Conservation (phyloP, 345 rosid species). For the Erodium maritimum region DNA sequence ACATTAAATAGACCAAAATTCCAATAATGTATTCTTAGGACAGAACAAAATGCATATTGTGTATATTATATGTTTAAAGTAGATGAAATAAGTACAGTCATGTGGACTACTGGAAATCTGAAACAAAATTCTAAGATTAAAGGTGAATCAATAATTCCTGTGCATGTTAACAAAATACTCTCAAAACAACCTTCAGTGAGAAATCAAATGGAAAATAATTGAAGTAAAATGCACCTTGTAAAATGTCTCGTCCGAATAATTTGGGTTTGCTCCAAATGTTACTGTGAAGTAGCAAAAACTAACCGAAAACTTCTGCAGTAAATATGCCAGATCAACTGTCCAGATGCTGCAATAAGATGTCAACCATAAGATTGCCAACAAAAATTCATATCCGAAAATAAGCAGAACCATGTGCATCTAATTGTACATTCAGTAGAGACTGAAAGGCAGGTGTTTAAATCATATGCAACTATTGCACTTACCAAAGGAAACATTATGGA, state of each 20-base stretch:
- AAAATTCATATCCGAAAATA: conserved; percentile 1
- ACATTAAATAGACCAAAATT: too few relatives aligned
- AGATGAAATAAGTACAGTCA: neutral
- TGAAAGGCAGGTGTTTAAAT: neutral
- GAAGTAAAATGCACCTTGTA: conserved; percentile 49
- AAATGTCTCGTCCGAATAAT: conserved; percentile 65
- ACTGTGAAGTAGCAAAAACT: conserved; percentile 74
- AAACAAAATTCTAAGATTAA: neutral
- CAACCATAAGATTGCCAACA: conserved; percentile 11
- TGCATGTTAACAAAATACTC: neutral
- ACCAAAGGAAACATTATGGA: neutral
- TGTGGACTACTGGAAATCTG: neutral
- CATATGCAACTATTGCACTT: neutral
- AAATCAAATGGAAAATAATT: neutral
- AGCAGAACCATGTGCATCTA: neutral
- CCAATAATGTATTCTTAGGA: neutral
- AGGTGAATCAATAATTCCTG: neutral
- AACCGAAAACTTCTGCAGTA: conserved; percentile 61
- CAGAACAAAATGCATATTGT: neutral
- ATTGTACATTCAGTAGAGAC: neutral
- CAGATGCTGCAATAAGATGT: conserved; percentile 56
- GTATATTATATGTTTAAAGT: neutral
- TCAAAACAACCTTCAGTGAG: neutral
- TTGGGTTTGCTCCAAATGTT: conserved; percentile 86
- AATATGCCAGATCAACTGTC: conserved; percentile 86